Evolutionary conservation across 2,329 filamentous ascomycete species (phyloP).

Genomic region (Colletotrichum endophyticum): DNA sequence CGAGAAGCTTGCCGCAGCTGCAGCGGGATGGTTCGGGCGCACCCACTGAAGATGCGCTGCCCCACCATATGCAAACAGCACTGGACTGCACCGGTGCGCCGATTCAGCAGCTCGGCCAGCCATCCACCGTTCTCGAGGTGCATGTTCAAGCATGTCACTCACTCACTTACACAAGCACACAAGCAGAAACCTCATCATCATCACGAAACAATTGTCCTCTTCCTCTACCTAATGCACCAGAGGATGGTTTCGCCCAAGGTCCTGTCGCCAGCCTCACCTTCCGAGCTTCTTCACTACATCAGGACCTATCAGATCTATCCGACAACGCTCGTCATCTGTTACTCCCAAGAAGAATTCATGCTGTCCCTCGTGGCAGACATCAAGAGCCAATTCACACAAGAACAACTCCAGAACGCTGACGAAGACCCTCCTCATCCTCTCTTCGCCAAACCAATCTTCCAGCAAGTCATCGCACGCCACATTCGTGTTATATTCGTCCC

Average conservation of each 20-base stretch:
- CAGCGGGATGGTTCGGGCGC: not conserved
- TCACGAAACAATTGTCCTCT: not conserved
- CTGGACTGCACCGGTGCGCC: not conserved
- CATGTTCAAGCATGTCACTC: not conserved
- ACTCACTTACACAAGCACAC: not conserved
- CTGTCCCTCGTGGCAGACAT: conserved; percentile 57
- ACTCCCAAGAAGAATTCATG: conserved; percentile 68
- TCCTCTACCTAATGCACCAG: not conserved
- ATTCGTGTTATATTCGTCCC: conserved; percentile 76
- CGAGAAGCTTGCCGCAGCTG: not conserved
- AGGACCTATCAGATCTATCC: conserved; percentile 59
- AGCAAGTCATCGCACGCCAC: conserved; percentile 71
- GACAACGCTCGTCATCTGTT: conserved; percentile 76
- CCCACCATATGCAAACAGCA: not conserved
- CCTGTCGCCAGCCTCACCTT: conserved; percentile 57
- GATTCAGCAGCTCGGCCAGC: not conserved
- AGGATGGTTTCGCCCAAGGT: conserved; percentile 40
- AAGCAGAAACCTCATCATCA: not conserved
- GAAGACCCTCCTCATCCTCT: conserved; percentile 35
- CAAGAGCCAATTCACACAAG: not conserved
- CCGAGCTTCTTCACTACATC: conserved; percentile 69
- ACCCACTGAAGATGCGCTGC: not conserved
- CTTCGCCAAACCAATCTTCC: conserved; percentile 68
- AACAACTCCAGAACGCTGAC: not conserved
- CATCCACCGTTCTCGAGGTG: not conserved